Percentiles rank a stretch among this genome's conserved stretches.
These are phyloP conservation scores for Suillus variegatus DNA, from an alignment of 768 basidiomycete genomes.

Conservation along the genomic window DNA sequence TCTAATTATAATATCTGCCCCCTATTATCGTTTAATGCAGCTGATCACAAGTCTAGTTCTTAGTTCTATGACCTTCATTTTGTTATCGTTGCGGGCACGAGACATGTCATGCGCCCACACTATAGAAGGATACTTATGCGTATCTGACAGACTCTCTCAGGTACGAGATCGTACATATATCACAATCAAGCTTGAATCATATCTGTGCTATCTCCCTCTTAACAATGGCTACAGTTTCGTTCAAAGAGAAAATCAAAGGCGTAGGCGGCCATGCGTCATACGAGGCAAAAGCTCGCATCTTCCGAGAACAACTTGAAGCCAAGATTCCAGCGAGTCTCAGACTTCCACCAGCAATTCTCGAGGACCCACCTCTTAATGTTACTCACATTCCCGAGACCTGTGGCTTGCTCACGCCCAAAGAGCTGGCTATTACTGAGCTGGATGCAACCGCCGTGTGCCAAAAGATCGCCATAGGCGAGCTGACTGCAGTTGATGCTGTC, in stretches of 20 bases:
- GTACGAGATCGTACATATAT: background rate
- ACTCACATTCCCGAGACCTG: constrained; percentile 32
- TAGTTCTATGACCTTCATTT: background rate
- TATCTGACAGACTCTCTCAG: background rate
- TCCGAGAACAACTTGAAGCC: constrained; percentile 21
- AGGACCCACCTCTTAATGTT: constrained; percentile 32
- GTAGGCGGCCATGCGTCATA: constrained; percentile 24
- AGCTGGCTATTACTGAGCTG: constrained; percentile 35
- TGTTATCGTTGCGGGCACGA: background rate
- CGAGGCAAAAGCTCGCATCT: constrained; percentile 18
- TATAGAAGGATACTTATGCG: background rate
- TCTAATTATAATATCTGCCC: background rate
- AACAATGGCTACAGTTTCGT: constrained; percentile 15
- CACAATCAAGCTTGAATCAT: background rate
- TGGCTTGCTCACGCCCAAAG: constrained; percentile 33
- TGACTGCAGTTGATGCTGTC: constrained; percentile 41
- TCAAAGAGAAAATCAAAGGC: constrained; percentile 23
- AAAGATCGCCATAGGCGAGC: constrained; percentile 29
- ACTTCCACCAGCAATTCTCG: constrained; percentile 18
- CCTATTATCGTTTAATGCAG: too few species aligned
- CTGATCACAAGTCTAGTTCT: constrained; percentile 3
- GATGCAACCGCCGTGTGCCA: constrained; percentile 37
- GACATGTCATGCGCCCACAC: constrained; percentile 1
- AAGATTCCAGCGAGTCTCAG: constrained; percentile 25
- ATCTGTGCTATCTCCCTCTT: background rate